These are phyloP conservation scores for Helianthus tuberosus DNA, from an alignment of 129 eudicot species.

Conservation along the genomic window DNA sequence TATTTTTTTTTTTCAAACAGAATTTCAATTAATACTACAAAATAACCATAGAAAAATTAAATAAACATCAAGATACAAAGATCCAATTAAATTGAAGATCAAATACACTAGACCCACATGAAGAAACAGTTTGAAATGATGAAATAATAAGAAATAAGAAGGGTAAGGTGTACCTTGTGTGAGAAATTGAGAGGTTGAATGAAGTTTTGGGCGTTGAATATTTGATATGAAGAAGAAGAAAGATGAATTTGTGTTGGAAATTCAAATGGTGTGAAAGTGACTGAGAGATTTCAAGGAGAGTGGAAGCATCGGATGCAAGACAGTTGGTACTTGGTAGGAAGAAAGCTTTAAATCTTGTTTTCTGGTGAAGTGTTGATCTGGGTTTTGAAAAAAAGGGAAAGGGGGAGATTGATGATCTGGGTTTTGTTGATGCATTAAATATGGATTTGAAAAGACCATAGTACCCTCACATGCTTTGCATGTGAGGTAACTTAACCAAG, in stretches of 20 bases:
- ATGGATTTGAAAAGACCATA: no score
- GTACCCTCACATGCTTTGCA: no score
- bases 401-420: no score
- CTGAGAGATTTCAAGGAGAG: slow-evolving; percentile 25
- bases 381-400: no score
- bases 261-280: slow-evolving; percentile 25
- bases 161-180: slow-evolving; percentile 21
- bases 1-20: not conserved
- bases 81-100: slow-evolving; percentile 23
- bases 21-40: not conserved
- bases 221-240: no score
- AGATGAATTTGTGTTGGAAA: slow-evolving; percentile 32
- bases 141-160: not conserved
- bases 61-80: not conserved
- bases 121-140: slow-evolving; percentile 4
- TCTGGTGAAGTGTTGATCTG: no score
- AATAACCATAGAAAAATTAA: not conserved
- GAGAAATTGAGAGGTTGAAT: slow-evolving; percentile 19
- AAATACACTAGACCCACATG: slow-evolving; percentile 16
- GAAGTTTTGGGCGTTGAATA: not conserved
- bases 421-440: no score
- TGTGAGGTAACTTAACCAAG: no score
- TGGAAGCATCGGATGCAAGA: no score
- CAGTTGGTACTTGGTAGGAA: no score
- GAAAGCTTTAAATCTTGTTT: no score